Evolutionary conservation across 2,329 filamentous ascomycete genomes (phyloP).

Genomic region (Nigrospora sphaerica): DNA sequence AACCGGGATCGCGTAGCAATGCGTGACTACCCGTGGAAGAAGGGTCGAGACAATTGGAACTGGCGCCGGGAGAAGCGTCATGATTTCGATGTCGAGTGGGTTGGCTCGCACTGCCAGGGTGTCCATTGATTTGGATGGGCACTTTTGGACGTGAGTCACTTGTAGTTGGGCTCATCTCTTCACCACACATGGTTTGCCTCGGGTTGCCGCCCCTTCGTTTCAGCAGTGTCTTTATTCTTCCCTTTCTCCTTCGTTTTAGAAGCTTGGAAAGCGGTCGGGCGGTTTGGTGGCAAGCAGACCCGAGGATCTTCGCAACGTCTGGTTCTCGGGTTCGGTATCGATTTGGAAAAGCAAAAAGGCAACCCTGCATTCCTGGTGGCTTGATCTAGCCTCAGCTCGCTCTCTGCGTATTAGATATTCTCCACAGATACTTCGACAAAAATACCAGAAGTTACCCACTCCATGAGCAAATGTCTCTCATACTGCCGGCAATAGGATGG

Average conservation of each 20-base stretch:
- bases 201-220: constrained; percentile 17
- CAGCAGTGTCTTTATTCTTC: constrained; percentile 19
- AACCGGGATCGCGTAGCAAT: constrained; percentile 38
- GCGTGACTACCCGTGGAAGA: constrained; percentile 47
- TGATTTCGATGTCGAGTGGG: constrained; percentile 83
- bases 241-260: constrained; percentile 14
- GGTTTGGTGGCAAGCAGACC: background rate
- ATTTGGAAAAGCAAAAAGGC: constrained; percentile 21
- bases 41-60: constrained; percentile 49
- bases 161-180: constrained; percentile 47
- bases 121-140: constrained; percentile 25
- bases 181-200: constrained; percentile 15
- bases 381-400: constrained; percentile 44
- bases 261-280: constrained; percentile 1
- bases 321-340: constrained; percentile 19
- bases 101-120: constrained; percentile 76
- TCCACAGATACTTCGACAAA: constrained; percentile 24
- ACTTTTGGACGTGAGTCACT: constrained; percentile 38
- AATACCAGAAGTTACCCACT: constrained; percentile 66
- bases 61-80: constrained; percentile 56
- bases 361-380: constrained; percentile 18
- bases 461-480: constrained; percentile 16
- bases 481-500: no score
- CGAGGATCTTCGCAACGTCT: constrained; percentile 12
- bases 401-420: constrained; percentile 58